Evolutionary conservation across 2,329 filamentous ascomycete genomes (phyloP), one percentile per base, ranked within the genome.

Genomic region (Sclerotinia trifoliorum): DNA sequence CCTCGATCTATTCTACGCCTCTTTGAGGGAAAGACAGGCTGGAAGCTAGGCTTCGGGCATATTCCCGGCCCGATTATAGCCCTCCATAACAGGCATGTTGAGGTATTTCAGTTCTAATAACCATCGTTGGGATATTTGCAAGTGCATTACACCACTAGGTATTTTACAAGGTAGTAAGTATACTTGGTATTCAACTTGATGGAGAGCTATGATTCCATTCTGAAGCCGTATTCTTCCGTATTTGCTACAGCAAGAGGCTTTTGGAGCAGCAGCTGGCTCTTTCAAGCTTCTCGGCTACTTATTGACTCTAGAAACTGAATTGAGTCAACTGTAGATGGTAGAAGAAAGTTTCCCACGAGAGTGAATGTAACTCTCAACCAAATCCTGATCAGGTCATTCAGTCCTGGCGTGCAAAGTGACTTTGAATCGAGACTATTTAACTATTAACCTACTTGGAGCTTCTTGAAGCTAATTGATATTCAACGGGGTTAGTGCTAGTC

Each of bases 401-500:
- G 60, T 32, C 29, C 39, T 1, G 21, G 29, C 7, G 0, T 19
- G 4, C 21, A 51, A 63, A n/a, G 15, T 63, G 60, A 51, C 46
- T 63, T 51, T 19, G 7, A 21, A 2, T 10, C 42, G 46, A 13
- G 15, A 3, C 6, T 15, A 21, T 3, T 21, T 21, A 26, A 2
- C 11, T 15, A 21, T 5, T 26, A 2, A 42, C n/a, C 21, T 63
- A 5, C 6, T 8, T 17, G 42, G 11, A 15, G 17, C 15, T 26
- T 62, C 7, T 51, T 42, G 11, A 21, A 11, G 1, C 3, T n/a
- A 13, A 4, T 21, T 26, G 4, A 2, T 24, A 13, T 13, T 11
- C 5, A 6, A 4, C 17, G 3, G 15, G 15, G 13, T 6, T 32
- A 1, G 5, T 3, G 2, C 0, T 21, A 26, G 1, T 2, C 3